Percentiles rank a stretch among this genome's conserved stretches.
These are phyloP conservation scores for Thamnidium elegans DNA, from an alignment of 192 early-diverging fungal species.

Conservation along the genomic window DNA sequence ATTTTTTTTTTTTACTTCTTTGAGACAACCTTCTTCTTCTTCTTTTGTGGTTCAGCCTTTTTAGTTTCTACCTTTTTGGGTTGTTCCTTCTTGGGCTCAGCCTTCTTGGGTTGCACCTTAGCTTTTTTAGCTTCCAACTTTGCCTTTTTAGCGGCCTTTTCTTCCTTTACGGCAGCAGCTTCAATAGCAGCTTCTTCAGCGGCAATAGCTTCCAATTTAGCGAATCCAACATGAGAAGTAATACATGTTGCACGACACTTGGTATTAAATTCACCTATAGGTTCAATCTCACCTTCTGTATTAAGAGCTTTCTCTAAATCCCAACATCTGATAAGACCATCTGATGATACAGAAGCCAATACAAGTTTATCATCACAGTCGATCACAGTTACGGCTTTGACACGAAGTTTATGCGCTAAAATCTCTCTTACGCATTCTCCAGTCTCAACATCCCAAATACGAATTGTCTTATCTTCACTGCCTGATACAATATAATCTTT, in stretches of 20 bases:
- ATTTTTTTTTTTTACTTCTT: too few species aligned
- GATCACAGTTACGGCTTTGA: constrained; percentile 40
- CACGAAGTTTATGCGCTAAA: constrained; percentile 43
- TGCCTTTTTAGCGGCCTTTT: too few species aligned
- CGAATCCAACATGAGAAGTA: constrained; percentile 23
- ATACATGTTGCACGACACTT: constrained; percentile 58
- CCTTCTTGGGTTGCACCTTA: too few species aligned
- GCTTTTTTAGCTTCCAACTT: too few species aligned
- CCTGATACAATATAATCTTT: constrained; percentile 55
- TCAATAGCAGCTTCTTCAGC: too few species aligned
- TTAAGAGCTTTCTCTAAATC: constrained; percentile 45
- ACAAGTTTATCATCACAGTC: constrained; percentile 26
- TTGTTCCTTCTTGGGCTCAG: too few species aligned
- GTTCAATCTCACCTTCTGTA: constrained; percentile 15
- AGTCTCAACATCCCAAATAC: constrained; percentile 46
- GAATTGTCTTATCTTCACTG: constrained; percentile 58
- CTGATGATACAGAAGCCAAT: constrained; percentile 63
- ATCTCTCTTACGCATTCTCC: constrained; percentile 45
- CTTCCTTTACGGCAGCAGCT: too few species aligned
- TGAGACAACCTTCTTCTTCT: too few species aligned
- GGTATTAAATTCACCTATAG: constrained; percentile 55
- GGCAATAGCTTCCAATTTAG: constrained; percentile 1
- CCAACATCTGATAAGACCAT: constrained; percentile 73
- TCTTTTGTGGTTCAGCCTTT: too few species aligned
- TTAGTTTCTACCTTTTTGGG: too few species aligned